A percentile compares a stretch with the other conserved stretches of the same genome.
Evolutionary conservation across 2,329 filamentous ascomycete species (phyloP).

Genomic region (Trichoderma pleuroti): DNA sequence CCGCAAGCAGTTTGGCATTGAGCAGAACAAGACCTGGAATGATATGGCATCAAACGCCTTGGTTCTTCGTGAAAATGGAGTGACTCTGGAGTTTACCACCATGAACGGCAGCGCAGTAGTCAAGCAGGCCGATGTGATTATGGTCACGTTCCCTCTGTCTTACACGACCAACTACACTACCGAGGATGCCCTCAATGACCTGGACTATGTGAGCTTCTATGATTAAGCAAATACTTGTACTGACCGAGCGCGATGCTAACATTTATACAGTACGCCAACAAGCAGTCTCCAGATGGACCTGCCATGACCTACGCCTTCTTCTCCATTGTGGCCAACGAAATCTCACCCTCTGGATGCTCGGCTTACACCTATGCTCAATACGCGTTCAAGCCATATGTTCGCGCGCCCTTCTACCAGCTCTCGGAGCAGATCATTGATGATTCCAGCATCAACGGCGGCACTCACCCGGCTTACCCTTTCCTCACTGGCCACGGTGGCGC

Average conservation of each 20-base stretch:
- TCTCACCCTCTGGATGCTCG: conserved; percentile 65
- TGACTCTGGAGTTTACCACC: conserved; percentile 61
- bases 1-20: conserved; percentile 51
- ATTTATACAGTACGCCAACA: conserved; percentile 28
- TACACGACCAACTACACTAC: conserved; percentile 45
- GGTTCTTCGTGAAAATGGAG: conserved; percentile 29
- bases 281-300: conserved; percentile 54
- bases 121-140: conserved; percentile 67
- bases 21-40: conserved; percentile 45
- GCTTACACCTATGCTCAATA: conserved; percentile 65
- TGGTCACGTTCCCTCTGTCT: conserved; percentile 61
- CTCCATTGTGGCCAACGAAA: conserved; percentile 61
- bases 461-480: conserved; percentile 62
- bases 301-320: conserved; percentile 73
- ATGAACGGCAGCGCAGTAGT: conserved; percentile 65
- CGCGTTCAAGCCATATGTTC: conserved; percentile 58
- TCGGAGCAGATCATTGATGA: conserved; percentile 66
- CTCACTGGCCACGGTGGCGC: conserved; percentile 67
- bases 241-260: conserved; percentile 53
- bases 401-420: conserved; percentile 67
- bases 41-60: conserved; percentile 24
- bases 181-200: conserved; percentile 22
- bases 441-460: conserved; percentile 51
- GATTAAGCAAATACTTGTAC: neutral
- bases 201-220: conserved; percentile 34